These are phyloP conservation scores for Hypoxylon fragiforme DNA, from an alignment of 495 filamentous ascomycete genomes.

Conservation along the genomic window DNA sequence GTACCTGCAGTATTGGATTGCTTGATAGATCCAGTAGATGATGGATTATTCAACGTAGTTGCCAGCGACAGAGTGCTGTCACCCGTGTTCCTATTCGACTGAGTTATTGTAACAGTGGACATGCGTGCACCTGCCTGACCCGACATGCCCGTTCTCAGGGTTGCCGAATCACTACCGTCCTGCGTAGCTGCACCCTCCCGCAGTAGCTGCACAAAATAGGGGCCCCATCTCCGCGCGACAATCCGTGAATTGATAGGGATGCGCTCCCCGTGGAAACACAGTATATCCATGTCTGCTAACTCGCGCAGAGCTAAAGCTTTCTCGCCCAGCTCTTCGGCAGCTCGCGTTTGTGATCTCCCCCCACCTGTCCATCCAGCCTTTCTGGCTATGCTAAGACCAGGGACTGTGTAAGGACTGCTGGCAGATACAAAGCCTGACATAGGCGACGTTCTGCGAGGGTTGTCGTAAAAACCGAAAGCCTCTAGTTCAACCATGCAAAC, in stretches of 20 bases:
- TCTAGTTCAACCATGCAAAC: slow-evolving; percentile 95
- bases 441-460: slow-evolving; percentile 74
- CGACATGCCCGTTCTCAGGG: slow-evolving; percentile 46
- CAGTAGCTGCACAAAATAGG: slow-evolving; percentile 89
- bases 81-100: slow-evolving; percentile 58
- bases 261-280: slow-evolving; percentile 85
- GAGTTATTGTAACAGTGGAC: slow-evolving; percentile 84
- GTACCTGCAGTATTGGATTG: slow-evolving; percentile 44
- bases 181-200: slow-evolving; percentile 69
- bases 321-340: slow-evolving; percentile 83
- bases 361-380: slow-evolving; percentile 67
- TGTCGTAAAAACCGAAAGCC: slow-evolving; percentile 95
- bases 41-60: slow-evolving; percentile 56
- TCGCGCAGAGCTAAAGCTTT: slow-evolving; percentile 77
- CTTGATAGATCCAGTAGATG: slow-evolving; percentile 48
- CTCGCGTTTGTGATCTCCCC: slow-evolving; percentile 65
- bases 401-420: slow-evolving; percentile 64
- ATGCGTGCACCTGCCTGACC: slow-evolving; percentile 59
- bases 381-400: slow-evolving; percentile 58
- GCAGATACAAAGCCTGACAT: slow-evolving; percentile 80
- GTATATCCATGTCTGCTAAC: slow-evolving; percentile 94
- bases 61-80: slow-evolving; percentile 62
- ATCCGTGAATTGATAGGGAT: slow-evolving; percentile 92
- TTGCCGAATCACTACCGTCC: slow-evolving; percentile 55
- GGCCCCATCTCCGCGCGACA: slow-evolving; percentile 85